Percentiles rank a stretch among this genome's conserved stretches.
These are phyloP conservation scores for Teratosphaeria viscida DNA, from an alignment of 2,329 filamentous ascomycete species.

Conservation along the genomic window DNA sequence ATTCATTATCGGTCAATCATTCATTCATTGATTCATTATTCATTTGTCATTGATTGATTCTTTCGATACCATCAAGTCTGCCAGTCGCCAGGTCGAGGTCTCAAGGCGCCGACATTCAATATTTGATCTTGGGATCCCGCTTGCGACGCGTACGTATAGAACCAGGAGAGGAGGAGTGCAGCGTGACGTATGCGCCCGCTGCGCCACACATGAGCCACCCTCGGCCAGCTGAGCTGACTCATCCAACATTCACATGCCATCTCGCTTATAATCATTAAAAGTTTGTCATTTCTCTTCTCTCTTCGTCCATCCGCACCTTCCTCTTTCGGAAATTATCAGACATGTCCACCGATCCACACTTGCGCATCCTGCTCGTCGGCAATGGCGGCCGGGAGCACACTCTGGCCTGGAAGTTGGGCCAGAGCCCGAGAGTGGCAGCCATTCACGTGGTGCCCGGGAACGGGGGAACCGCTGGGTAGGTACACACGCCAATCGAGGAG, in stretches of 20 bases:
- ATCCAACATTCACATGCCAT: background rate
- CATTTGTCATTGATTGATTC: background rate
- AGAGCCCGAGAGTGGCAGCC: conserved; percentile 66
- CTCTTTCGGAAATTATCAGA: background rate
- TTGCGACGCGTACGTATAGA: background rate
- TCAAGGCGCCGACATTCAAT: no score
- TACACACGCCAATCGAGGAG: conserved; percentile 7
- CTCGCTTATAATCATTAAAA: background rate
- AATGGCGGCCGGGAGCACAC: conserved; percentile 93
- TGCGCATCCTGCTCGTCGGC: conserved; percentile 75
- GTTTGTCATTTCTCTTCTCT: background rate
- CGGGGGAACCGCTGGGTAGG: conserved; percentile 61
- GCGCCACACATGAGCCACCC: background rate
- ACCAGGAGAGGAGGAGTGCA: background rate
- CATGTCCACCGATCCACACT: conserved; percentile 16
- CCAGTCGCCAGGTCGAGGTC: no score
- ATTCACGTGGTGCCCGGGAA: conserved; percentile 68
- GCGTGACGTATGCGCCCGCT: background rate
- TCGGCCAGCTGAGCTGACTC: background rate
- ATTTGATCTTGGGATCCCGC: background rate
- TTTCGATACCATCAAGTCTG: background rate
- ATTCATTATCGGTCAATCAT: background rate
- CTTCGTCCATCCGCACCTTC: background rate
- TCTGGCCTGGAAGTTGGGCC: conserved; percentile 83
- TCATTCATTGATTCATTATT: background rate